Conservation (phyloP, 1,284 basidiomycete genomes). For the Ganoderma multipileum region DNA sequence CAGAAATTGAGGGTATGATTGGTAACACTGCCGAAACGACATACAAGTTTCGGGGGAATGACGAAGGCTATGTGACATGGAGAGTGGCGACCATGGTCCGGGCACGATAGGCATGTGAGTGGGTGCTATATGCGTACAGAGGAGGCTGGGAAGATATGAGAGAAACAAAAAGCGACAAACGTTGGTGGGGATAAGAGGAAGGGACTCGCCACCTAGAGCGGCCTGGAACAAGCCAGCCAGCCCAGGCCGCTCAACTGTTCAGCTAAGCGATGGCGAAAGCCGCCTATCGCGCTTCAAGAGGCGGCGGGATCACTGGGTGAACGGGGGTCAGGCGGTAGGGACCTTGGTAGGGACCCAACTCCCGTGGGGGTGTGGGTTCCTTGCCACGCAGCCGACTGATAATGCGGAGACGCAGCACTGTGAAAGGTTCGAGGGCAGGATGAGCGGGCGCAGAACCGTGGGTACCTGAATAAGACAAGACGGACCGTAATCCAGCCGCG, state of each 20-base stretch:
- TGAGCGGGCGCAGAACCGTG: constrained; percentile 7
- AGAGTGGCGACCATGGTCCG: background rate
- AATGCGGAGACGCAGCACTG: constrained; percentile 64
- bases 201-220: background rate
- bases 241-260: background rate
- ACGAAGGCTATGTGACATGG: background rate
- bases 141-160: background rate
- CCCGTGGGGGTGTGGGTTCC: constrained; percentile 52
- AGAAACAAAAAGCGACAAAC: background rate
- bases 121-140: background rate
- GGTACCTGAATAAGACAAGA: constrained; percentile 9
- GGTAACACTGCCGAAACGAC: background rate
- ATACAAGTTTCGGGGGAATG: background rate
- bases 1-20: background rate
- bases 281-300: constrained; percentile 24
- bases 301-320: constrained; percentile 19
- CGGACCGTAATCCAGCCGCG: constrained; percentile 61
- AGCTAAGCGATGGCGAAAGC: background rate
- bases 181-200: background rate
- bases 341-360: constrained; percentile 25
- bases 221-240: background rate
- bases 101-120: background rate
- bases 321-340: constrained; percentile 23
- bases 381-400: constrained; percentile 61
- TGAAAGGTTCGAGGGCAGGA: constrained; percentile 8